Evolutionary conservation across 768 basidiomycete species (phyloP).

Genomic region (Amanita phalloides): DNA sequence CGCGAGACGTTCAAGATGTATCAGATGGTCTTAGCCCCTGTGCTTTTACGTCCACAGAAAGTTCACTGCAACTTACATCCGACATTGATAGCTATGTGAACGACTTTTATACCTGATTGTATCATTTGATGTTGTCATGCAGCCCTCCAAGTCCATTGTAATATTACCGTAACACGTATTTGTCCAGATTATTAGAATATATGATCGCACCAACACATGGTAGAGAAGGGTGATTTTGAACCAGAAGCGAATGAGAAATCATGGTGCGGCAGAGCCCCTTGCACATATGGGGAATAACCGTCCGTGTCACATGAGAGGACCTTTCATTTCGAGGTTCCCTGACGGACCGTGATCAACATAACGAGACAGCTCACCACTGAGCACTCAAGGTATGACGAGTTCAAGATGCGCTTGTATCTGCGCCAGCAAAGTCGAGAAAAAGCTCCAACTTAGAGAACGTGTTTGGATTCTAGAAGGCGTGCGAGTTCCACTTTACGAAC

Average conservation of each 20-base stretch:
- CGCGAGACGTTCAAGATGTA: constrained; percentile 4
- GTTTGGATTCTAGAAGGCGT: background rate
- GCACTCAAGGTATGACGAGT: too few species aligned
- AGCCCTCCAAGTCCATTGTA: background rate
- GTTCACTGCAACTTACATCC: constrained; percentile 6
- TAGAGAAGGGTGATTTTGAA: background rate
- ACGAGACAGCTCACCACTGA: background rate
- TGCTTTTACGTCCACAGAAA: constrained; percentile 15
- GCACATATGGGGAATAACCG: background rate
- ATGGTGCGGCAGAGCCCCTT: background rate
- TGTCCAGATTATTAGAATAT: background rate
- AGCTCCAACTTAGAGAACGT: background rate
- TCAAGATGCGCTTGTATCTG: background rate
- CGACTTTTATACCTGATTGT: background rate
- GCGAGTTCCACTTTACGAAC: background rate
- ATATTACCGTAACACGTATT: background rate
- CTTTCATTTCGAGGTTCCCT: background rate
- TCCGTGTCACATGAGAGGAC: background rate
- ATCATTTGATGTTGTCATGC: background rate
- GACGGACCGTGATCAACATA: background rate
- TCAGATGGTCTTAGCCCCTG: constrained; percentile 13
- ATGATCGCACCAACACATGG: background rate
- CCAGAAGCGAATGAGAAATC: background rate
- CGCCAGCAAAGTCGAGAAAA: background rate
- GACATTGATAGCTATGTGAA: background rate